Conservation (phyloP, 495 filamentous ascomycete genomes). For the Rhypophila decipiens region DNA sequence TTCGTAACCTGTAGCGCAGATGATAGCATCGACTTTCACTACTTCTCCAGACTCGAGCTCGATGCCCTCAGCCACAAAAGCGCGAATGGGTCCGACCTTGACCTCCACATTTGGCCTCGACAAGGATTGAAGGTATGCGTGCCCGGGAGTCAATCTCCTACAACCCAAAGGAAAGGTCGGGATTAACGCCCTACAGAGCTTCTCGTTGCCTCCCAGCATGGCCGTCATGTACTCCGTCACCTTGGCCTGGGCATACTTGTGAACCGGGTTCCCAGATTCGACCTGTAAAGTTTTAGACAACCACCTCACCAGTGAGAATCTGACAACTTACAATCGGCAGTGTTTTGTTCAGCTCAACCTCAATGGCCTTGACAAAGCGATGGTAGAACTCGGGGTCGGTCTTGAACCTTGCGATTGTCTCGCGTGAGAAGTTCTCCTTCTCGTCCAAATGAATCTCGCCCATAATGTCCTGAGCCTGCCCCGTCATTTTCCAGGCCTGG, state of each 20-base stretch:
- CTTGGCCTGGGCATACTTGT: conserved; percentile 26
- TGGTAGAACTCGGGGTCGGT: conserved; percentile 30
- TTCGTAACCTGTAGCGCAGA: conserved; percentile 69
- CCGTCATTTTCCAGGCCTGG: conserved; percentile 37
- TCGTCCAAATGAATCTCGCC: conserved; percentile 20
- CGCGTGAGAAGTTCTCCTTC: conserved; percentile 35
- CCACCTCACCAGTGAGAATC: neutral
- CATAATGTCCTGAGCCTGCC: conserved; percentile 22
- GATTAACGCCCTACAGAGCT: conserved; percentile 47
- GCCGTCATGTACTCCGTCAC: conserved; percentile 38
- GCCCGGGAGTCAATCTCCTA: conserved; percentile 61
- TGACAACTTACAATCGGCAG: conserved; percentile 36
- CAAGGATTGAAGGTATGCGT: conserved; percentile 60
- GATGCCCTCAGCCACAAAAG: conserved; percentile 54
- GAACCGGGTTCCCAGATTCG: conserved; percentile 30
- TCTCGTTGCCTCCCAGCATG: conserved; percentile 35
- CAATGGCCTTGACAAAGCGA: conserved; percentile 32
- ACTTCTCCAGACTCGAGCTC: conserved; percentile 50
- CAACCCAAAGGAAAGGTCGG: conserved; percentile 62
- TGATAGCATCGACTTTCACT: conserved; percentile 53
- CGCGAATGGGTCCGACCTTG: conserved; percentile 49
- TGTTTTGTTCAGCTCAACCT: conserved; percentile 37
- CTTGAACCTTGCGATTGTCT: conserved; percentile 42
- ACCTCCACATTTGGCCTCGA: conserved; percentile 54
- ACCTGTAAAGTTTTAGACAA: conserved; percentile 6